Evolutionary conservation across 2,329 filamentous ascomycete species (phyloP), one percentile per base, ranked within the genome.

Genomic region (Ophiostoma pallidulum): DNA sequence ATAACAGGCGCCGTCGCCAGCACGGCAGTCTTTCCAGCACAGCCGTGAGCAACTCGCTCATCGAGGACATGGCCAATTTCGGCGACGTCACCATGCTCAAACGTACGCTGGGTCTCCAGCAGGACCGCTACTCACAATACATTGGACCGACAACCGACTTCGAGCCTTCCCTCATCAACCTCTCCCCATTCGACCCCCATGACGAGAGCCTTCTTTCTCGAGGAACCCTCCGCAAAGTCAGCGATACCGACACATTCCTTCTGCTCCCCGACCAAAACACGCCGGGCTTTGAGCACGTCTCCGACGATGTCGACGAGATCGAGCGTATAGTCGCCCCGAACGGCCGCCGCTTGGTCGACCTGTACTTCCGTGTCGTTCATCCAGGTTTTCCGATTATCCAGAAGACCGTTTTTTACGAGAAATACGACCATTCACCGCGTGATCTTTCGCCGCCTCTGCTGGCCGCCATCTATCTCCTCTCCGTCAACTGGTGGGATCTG

Each of bases 111-210:
- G 86, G 86, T 51, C 73, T 92, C 55, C 86, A 91, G 62, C 71
- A 78, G 59, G 82, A 87, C 63, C 80, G 84, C 51, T 88, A 84
- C 63, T 88, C 84, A 66, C 84, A 87, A 65, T 87, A 91, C 60
- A 86, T 92, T 57, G 86, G 86, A 22, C 78, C 84, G 49, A 91
- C 85, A 43, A 89, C 86, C 43, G 84, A 89, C 58, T 87, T 90
- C 60, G 86, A 92, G 61, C 84, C 85, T 14, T 82, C 82, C n/a
- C 72, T 92, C 47, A 86, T 91, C 64, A 85, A 86, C 57, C 73
- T 91, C 19, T 89, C 85, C 19, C 74, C 80, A 6, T 90, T 90
- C 63, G 84, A 91, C 65, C 82, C 81, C 26, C 82, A 85, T 61
- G 85, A 90, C 68, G 86, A 91, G 66, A 89, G 83, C 59, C 75